Conservation (phyloP, 2,329 filamentous ascomycete genomes). For the Fusarium musae region DNA sequence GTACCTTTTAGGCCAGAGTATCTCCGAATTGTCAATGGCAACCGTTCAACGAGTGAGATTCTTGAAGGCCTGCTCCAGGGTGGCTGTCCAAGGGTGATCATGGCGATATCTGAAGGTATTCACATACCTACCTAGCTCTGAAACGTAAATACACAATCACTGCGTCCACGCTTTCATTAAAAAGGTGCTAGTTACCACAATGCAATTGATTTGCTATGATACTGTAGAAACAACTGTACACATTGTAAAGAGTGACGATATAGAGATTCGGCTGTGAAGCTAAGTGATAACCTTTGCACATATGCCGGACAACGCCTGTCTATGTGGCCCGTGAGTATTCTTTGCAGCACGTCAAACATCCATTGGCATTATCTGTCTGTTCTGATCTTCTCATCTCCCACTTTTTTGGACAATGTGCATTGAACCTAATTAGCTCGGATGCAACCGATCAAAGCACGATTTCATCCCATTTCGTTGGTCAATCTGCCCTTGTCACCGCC, state of each 20-base stretch:
- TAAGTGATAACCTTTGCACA: background rate
- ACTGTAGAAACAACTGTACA: background rate
- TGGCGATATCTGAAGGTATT: background rate
- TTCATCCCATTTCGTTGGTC: background rate
- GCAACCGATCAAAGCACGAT: conserved; percentile 39
- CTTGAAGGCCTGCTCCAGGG: conserved; percentile 15
- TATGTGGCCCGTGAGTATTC: conserved; percentile 21
- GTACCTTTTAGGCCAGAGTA: conserved; percentile 3
- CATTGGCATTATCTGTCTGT: background rate
- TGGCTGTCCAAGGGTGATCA: conserved; percentile 1
- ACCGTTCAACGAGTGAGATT: background rate
- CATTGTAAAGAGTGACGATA: background rate
- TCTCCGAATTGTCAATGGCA: conserved; percentile 1
- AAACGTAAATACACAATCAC: background rate
- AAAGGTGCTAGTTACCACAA: background rate
- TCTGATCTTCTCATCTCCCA: conserved; percentile 17
- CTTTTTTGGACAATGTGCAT: conserved; percentile 24
- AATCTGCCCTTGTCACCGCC: conserved; percentile 16
- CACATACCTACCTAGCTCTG: background rate
- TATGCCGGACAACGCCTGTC: background rate
- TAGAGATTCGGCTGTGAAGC: background rate
- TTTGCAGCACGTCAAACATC: conserved; percentile 4
- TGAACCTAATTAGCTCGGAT: conserved; percentile 34
- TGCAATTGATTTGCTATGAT: background rate
- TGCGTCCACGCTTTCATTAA: background rate